Percentiles rank a stretch among this genome's conserved stretches.
Evolutionary conservation across 805 yeast genomes (phyloP).

Genomic region (Candida pini): DNA sequence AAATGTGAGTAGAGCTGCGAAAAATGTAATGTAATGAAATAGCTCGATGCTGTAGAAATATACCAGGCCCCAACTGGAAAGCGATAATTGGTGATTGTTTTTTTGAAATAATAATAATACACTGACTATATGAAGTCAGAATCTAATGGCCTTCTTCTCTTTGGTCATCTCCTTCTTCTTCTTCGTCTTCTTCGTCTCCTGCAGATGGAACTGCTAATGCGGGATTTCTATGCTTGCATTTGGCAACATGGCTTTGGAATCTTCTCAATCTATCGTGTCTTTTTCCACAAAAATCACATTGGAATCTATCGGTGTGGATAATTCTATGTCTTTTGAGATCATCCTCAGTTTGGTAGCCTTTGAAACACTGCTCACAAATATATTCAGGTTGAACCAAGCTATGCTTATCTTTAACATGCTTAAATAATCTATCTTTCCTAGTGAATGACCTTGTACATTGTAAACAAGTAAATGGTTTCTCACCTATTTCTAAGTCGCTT

Average conservation of each 20-base stretch:
- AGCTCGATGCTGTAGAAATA: too few relatives aligned
- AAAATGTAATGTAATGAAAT: too few relatives aligned
- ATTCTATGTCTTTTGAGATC: constrained; percentile 6
- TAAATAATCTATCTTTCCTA: constrained; percentile 4
- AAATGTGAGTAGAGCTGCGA: too few relatives aligned
- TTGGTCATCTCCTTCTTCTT: too few relatives aligned
- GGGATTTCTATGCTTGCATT: too few relatives aligned
- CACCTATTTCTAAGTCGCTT: background rate
- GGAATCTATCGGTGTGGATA: constrained; percentile 4
- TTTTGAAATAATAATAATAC: too few relatives aligned
- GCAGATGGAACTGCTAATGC: too few relatives aligned
- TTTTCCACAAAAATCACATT: constrained; percentile 5
- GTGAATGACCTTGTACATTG: constrained; percentile 4
- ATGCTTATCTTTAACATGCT: constrained; percentile 6
- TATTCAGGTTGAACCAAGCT: background rate
- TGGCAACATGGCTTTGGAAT: constrained; percentile 14
- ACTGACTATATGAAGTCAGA: too few relatives aligned
- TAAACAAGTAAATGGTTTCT: constrained; percentile 3
- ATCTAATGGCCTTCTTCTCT: too few relatives aligned
- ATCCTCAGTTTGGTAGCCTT: constrained; percentile 4
- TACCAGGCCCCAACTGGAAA: too few relatives aligned
- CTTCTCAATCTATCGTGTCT: constrained; percentile 8
- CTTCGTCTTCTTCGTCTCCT: background rate
- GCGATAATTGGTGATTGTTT: too few relatives aligned
- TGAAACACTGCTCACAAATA: constrained; percentile 4